Evolutionary conservation across 257 asterid species (phyloP).

Genomic region (Orobanche coerulescens): DNA sequence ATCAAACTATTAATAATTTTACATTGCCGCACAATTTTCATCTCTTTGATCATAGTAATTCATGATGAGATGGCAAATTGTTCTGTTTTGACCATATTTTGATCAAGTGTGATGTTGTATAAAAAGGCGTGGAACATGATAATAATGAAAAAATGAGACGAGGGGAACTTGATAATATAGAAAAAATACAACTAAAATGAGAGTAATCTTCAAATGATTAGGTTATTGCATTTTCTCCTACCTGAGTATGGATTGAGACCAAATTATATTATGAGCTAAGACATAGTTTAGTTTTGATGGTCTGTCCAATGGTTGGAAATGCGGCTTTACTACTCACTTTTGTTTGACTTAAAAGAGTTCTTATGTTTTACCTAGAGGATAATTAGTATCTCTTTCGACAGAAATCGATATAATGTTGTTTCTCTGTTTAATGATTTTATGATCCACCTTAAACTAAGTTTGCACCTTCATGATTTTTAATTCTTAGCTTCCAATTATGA

Average conservation of each 20-base stretch:
- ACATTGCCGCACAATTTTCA: background rate
- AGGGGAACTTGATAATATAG: background rate
- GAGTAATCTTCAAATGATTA: background rate
- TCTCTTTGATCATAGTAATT: background rate
- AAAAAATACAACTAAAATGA: background rate
- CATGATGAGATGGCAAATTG: background rate
- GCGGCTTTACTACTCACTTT: background rate
- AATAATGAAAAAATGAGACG: background rate
- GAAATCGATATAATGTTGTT: background rate
- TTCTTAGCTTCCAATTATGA: too few species aligned
- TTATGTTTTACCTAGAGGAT: background rate
- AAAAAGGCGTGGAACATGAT: background rate
- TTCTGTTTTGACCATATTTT: conserved; percentile 10
- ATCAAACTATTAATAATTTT: too few species aligned
- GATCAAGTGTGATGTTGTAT: background rate
- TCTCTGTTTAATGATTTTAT: background rate
- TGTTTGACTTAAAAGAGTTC: background rate
- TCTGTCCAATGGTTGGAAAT: background rate
- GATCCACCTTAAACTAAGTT: background rate
- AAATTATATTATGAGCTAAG: background rate
- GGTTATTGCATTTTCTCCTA: background rate
- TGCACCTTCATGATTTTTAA: too few species aligned
- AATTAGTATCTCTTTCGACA: background rate
- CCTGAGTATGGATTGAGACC: too few species aligned
- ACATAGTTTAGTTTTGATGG: background rate